phyloP scores from a whole-genome alignment of 805 yeast genomes.

The Zygotorulaspora chibaensis region DNA sequence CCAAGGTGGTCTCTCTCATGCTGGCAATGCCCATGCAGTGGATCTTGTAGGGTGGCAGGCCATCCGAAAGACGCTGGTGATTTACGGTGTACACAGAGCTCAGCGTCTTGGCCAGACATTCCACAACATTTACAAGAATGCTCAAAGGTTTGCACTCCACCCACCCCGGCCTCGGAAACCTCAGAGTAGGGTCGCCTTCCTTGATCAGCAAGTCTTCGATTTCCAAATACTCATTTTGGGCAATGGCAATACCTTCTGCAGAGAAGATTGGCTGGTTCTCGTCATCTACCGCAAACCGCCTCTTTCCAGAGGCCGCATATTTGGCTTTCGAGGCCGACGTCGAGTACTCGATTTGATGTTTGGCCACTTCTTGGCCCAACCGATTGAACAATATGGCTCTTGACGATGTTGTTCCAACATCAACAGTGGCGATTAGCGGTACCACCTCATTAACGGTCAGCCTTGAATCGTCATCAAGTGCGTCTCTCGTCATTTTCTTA shows the following conservation, averaged over 20 bases:
- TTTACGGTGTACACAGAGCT: slow-evolving; percentile 54
- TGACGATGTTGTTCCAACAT: slow-evolving; percentile 89
- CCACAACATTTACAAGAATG: slow-evolving; percentile 65
- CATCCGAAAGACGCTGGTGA: slow-evolving; percentile 41
- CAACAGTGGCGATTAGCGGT: slow-evolving; percentile 65
- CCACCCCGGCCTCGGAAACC: slow-evolving; percentile 85
- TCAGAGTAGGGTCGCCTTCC: slow-evolving; percentile 52
- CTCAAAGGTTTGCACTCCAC: slow-evolving; percentile 89
- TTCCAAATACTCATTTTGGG: slow-evolving; percentile 53
- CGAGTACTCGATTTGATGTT: slow-evolving; percentile 85
- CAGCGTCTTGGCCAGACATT: slow-evolving; percentile 68
- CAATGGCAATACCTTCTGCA: slow-evolving; percentile 69
- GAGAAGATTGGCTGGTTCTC: slow-evolving; percentile 51
- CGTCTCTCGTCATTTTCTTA: slow-evolving; percentile 5
- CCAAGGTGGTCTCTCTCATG: slow-evolving; percentile 90
- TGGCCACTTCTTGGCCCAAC: slow-evolving; percentile 73
- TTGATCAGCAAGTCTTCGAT: slow-evolving; percentile 48
- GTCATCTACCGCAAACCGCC: slow-evolving; percentile 40
- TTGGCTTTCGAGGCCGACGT: slow-evolving; percentile 60
- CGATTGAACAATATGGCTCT: slow-evolving; percentile 77
- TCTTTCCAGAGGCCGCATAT: slow-evolving; percentile 42
- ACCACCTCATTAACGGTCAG: slow-evolving; percentile 15
- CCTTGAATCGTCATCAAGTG: slow-evolving; percentile 8
- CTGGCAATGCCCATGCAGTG: slow-evolving; percentile 84
- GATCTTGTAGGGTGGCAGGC: slow-evolving; percentile 54